Base-by-base conservation (phyloP, 2,329 filamentous ascomycete species). In the Emydomyces testavorans region DNA sequence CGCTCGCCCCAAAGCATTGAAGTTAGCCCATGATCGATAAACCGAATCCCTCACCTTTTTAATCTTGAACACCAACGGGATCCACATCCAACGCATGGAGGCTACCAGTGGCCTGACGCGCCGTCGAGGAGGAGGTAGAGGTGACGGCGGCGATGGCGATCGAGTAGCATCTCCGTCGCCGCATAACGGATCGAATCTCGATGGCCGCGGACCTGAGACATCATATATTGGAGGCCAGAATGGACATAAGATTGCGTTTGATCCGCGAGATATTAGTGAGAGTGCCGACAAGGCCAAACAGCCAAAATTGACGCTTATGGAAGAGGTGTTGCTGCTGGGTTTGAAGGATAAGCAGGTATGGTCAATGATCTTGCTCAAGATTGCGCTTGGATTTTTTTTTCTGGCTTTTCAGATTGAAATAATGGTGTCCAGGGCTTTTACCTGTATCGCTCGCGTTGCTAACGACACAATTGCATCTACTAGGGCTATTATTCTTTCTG, bases 401-500 rank as follows among this genome's bases (percentile, higher is more conserved):
- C 3, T 36, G 8, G 31, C 8, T 26, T 11, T 26, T 23, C 4
- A 20, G 18, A 6, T 21, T 32, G 18, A 23, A 16, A 23, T 20
- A 20, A 20, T 15, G 8, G n/a, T 23, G 32, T 11, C 23, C 20
- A 43, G 8, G 31, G 15, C 4, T 42, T 16, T 32, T 35, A 16
- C 29, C 37, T 48, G 21, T 32, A 36, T 42, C 13, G 15, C 15
- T 24, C 32, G 15, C n/a, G 2, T 36, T 37, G 21, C 48, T 46
- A 15, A 46, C 36, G 11, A 21, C 20, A 13, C 24, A 32, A 38
- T 46, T 38, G 32, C 36, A 28, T 50, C 48, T 42, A 42, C 10
- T 63, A 94, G 88, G 92, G 92, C 56, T 96, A 98, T 65, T 80
- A 98, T 54, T 96, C 90, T 24, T 98, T 98, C 71, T 98, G 92